Conservation (phyloP, 2,329 filamentous ascomycete species). For the Stagonosporopsis cucurbitacearum region DNA sequence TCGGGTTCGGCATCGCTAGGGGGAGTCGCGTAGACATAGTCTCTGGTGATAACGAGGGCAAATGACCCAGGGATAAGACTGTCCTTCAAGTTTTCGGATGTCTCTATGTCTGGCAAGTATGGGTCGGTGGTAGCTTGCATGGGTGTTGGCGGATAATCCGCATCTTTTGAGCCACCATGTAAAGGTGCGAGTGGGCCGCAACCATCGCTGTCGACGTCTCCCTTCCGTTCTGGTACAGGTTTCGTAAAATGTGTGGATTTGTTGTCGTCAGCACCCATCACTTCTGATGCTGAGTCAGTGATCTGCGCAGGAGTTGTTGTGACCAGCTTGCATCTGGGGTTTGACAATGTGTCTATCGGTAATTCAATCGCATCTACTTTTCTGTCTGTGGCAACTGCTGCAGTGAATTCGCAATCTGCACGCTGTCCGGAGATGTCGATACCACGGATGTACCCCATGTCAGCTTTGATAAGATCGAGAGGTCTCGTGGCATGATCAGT, state of each 20-base stretch:
- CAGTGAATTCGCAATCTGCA: neutral
- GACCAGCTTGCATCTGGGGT: neutral
- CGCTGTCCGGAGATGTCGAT: neutral
- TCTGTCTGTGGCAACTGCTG: neutral
- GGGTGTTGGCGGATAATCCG: neutral
- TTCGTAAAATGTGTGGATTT: too few species aligned
- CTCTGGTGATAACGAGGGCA: neutral
- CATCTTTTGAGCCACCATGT: neutral
- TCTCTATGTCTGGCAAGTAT: neutral
- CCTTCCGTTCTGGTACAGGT: neutral
- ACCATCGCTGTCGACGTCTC: neutral
- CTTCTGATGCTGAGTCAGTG: neutral
- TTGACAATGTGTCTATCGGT: neutral
- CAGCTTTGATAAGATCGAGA: neutral
- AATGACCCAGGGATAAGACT: neutral
- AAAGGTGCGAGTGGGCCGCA: neutral
- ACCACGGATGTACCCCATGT: neutral
- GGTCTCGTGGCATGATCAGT: neutral
- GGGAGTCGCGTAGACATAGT: neutral
- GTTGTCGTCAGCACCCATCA: neutral
- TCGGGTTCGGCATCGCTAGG: neutral
- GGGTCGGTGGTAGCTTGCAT: neutral
- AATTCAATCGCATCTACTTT: neutral
- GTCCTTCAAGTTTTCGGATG: neutral
- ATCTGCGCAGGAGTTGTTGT: neutral